A percentile compares a stretch with the other conserved stretches of the same genome.
These are phyloP conservation scores for Turritis glabra DNA, from an alignment of 345 rosid genomes.

Conservation along the genomic window DNA sequence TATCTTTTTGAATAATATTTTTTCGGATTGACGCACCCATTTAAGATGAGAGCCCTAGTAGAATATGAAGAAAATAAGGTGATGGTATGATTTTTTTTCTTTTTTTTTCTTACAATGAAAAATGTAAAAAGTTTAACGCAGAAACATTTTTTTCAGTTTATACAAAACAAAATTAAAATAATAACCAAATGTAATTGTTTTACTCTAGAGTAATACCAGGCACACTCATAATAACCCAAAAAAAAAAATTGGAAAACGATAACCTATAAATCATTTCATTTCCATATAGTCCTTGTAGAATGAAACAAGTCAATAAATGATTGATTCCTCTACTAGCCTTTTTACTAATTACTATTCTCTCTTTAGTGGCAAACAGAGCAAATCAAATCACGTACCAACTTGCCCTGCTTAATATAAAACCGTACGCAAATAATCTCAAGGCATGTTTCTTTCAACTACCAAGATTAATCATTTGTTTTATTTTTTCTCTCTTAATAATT, in stretches of 20 bases:
- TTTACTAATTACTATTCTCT: neutral
- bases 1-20: neutral
- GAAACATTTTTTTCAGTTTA: neutral
- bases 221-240: neutral
- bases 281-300: neutral
- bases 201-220: neutral
- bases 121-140: neutral
- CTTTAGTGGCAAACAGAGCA: conserved; percentile 26
- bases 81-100: neutral
- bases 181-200: neutral
- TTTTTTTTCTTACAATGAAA: neutral
- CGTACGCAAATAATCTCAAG: conserved; percentile 34
- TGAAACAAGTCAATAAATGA: neutral
- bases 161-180: neutral
- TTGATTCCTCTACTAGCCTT: neutral
- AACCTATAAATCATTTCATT: neutral
- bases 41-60: neutral
- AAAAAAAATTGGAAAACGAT: neutral
- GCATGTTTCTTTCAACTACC: conserved; percentile 23
- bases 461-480: conserved; percentile 21
- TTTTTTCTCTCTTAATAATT: neutral
- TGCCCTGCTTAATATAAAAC: conserved; percentile 11
- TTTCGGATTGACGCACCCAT: neutral
- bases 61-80: neutral
- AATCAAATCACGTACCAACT: conserved; percentile 21